Base-by-base conservation (phyloP, 805 yeast genomes). In the Starmerella sp. region DNA sequence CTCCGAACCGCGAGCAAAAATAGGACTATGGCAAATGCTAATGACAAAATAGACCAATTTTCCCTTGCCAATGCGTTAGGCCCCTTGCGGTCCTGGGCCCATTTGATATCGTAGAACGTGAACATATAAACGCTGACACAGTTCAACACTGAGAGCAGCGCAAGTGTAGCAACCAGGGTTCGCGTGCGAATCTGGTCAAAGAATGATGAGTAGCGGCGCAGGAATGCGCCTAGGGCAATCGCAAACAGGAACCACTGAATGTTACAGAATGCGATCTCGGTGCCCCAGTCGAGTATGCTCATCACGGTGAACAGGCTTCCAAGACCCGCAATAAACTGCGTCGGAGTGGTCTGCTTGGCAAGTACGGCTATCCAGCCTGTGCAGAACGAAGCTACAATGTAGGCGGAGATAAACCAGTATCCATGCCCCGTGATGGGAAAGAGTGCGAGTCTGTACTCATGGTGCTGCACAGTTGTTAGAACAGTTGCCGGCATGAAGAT, bases 351-450 rank as follows among this genome's bases (percentile, higher is more conserved):
- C 9, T 48, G 5, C 36, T 29, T 41, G 8, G 52, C 48, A 8
- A 51, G 13, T 2, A 54, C 49, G 2, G 52, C 58, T 7, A 54
- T 44, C 53, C 53, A 43, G 14, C 59, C 57, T 6, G 58, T 48
- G 36, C 52, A 44, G 35, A 48, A 38, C 6, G 45, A 37, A 1
- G 53, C 53, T 14, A 35, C 52, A 9, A 57, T 43, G 32, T 57
- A 57, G 14, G 54, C 29, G 4, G 57, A 34, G 11, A 57, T 49
- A 41, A 52, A 57, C 60, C 60, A 57, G 42, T 54, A 57, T 11
- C 43, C 50, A 45, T 43, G 55, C 22, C 29, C 13, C 3, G 36
- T 38, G 1, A 57, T 45, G 3, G 60, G 60, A 14, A 51, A 35
- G 11, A 52, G 35, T 6, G 39, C 36, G 8, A 10, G 29, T n/a